phyloP scores from a whole-genome alignment of 352 stramenopile species.

The Pythium myriotylum region DNA sequence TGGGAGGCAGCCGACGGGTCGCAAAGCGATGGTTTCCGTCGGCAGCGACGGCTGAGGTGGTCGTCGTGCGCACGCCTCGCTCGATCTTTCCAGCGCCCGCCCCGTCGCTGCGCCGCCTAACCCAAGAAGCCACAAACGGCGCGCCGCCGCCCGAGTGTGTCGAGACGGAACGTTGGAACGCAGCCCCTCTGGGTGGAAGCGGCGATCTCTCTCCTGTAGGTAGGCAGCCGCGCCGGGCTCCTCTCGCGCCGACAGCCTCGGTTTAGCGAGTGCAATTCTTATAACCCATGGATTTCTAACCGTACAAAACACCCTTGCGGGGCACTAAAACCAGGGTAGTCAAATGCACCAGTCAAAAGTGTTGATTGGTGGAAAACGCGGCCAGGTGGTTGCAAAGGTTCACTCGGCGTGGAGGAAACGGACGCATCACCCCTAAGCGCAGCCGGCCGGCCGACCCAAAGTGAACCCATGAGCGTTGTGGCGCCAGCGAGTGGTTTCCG shows the following conservation, averaged over 20 bases:
- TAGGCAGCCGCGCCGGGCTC: background rate
- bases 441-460: slow-evolving; percentile 12
- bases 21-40: slow-evolving; percentile 2
- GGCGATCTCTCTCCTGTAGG: background rate
- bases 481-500: background rate
- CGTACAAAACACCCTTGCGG: too few relatives aligned
- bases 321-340: slow-evolving; percentile 9
- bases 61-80: slow-evolving; percentile 12
- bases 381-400: slow-evolving; percentile 4
- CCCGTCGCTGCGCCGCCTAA: slow-evolving; percentile 16
- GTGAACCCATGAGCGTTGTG: slow-evolving; percentile 24
- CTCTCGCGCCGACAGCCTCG: background rate
- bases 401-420: background rate
- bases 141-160: slow-evolving; percentile 19
- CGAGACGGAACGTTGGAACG: slow-evolving; percentile 20
- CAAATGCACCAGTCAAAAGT: background rate
- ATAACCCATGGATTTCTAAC: too few relatives aligned
- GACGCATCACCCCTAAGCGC: slow-evolving; percentile 9
- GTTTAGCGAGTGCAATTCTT: background rate
- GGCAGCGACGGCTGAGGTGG: slow-evolving; percentile 13
- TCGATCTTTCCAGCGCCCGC: slow-evolving; percentile 24
- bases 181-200: slow-evolving; percentile 21
- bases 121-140: slow-evolving; percentile 22
- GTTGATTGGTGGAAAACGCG: slow-evolving; percentile 18
- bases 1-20: slow-evolving; percentile 5